These are phyloP conservation scores for Ceratocystiopsis minuta DNA, from an alignment of 2,329 filamentous ascomycete species.

Conservation along the genomic window DNA sequence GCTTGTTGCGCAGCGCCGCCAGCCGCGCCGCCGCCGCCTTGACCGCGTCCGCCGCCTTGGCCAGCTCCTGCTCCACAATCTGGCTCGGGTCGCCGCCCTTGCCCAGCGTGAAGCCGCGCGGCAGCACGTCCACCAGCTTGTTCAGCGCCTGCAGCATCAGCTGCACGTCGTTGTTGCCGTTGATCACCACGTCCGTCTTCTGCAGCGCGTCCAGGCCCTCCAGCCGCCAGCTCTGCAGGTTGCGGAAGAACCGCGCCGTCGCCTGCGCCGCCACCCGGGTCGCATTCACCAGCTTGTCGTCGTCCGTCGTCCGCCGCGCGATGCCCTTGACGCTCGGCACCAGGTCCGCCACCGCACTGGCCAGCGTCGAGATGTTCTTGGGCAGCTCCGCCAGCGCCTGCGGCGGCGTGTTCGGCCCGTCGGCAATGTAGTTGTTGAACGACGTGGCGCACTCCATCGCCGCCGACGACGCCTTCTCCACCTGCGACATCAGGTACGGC, in stretches of 20 bases:
- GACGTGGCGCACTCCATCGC: constrained; percentile 95
- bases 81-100: constrained; percentile 78
- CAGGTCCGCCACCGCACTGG: constrained; percentile 81
- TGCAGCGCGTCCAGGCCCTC: constrained; percentile 79
- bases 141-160: constrained; percentile 85
- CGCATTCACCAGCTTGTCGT: constrained; percentile 77
- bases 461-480: constrained; percentile 86
- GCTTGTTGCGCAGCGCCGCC: constrained; percentile 86
- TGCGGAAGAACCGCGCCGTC: constrained; percentile 87
- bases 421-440: constrained; percentile 97
- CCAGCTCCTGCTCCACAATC: constrained; percentile 78
- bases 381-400: constrained; percentile 48
- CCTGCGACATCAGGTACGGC: constrained; percentile 84
- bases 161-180: constrained; percentile 91
- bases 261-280: constrained; percentile 71
- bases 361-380: constrained; percentile 76
- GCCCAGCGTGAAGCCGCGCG: constrained; percentile 70
- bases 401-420: constrained; percentile 71
- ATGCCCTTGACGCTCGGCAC: constrained; percentile 94
- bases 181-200: constrained; percentile 94
- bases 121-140: constrained; percentile 82
- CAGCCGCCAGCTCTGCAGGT: constrained; percentile 80
- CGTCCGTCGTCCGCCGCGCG: constrained; percentile 79
- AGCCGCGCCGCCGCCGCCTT: constrained; percentile 79
- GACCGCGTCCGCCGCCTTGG: constrained; percentile 87